phyloP scores from a whole-genome alignment of 163 green algal genomes.

The Chlamydomonas reinhardtii region DNA sequence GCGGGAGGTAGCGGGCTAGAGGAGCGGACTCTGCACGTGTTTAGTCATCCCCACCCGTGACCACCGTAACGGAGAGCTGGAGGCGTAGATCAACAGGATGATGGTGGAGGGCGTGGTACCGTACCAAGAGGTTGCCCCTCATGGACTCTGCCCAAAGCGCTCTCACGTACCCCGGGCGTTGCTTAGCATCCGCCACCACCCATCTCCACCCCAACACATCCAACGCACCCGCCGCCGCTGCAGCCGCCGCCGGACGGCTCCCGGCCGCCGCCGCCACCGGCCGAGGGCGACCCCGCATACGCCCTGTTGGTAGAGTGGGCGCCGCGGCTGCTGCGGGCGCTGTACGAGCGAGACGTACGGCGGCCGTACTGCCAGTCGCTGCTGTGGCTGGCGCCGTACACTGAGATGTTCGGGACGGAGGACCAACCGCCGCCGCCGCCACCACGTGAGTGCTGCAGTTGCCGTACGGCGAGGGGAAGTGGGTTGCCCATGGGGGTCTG shows the following conservation, averaged over 20 bases:
- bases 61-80: no score
- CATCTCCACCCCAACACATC: not conserved
- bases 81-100: no score
- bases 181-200: no score
- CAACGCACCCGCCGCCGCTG: not conserved
- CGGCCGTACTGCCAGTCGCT: slow-evolving; percentile 79
- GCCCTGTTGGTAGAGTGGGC: slow-evolving; percentile 65
- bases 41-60: no score
- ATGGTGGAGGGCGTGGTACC: no score
- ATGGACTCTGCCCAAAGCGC: no score
- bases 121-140: no score
- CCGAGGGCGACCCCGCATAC: not conserved
- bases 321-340: slow-evolving; percentile 67
- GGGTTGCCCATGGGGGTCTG: no score
- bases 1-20: no score
- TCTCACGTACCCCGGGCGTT: no score
- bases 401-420: slow-evolving; percentile 49
- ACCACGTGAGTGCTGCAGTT: not conserved
- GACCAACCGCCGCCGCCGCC: slow-evolving; percentile 42
- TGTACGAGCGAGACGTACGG: slow-evolving; percentile 85
- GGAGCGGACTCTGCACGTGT: no score
- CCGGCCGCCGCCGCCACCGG: not conserved
- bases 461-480: no score
- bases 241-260: slow-evolving; percentile 15
- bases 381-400: slow-evolving; percentile 88